These are phyloP conservation scores for Flagelloscypha sp. DNA, from an alignment of 768 basidiomycete species.

Conservation along the genomic window DNA sequence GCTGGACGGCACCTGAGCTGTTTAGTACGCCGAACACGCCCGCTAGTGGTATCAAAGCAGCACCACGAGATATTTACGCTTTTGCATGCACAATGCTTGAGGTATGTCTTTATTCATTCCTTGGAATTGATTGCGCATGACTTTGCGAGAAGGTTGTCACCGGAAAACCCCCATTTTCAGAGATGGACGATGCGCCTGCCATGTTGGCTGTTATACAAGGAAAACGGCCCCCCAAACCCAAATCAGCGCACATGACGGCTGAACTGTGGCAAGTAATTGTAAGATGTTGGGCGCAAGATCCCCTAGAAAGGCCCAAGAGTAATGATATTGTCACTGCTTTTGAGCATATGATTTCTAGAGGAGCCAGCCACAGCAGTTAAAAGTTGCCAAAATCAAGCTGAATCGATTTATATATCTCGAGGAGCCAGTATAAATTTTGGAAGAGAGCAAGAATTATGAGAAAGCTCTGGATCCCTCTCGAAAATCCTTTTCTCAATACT, in stretches of 20 bases:
- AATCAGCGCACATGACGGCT: conserved; percentile 6
- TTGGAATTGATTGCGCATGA: not conserved
- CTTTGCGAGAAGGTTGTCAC: conserved; percentile 1
- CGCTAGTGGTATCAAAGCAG: conserved; percentile 3
- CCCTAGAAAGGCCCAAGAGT: conserved; percentile 3
- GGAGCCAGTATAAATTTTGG: too few relatives aligned
- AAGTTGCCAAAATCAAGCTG: too few relatives aligned
- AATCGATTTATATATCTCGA: too few relatives aligned
- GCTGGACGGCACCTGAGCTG: conserved; percentile 12
- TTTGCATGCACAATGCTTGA: conserved; percentile 13
- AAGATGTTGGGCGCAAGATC: conserved; percentile 10
- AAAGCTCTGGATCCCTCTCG: too few relatives aligned
- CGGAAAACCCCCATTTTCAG: conserved; percentile 4
- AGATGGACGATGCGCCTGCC: conserved; percentile 2
- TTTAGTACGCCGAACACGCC: conserved; percentile 3
- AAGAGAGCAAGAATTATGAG: too few relatives aligned
- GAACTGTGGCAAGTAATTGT: conserved; percentile 10
- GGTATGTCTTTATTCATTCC: conserved; percentile 1
- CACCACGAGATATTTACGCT: conserved; percentile 11
- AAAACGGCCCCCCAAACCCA: conserved; percentile 2
- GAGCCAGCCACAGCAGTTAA: too few relatives aligned
- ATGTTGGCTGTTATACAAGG: not conserved
- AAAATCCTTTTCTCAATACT: too few relatives aligned
- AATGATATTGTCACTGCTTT: conserved; percentile 5
- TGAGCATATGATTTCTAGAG: conserved; percentile 10